Percentiles rank a stretch among this genome's conserved stretches.
These are phyloP conservation scores for Yamadazyma phyllophila DNA, from an alignment of 805 yeast genomes.

Conservation along the genomic window DNA sequence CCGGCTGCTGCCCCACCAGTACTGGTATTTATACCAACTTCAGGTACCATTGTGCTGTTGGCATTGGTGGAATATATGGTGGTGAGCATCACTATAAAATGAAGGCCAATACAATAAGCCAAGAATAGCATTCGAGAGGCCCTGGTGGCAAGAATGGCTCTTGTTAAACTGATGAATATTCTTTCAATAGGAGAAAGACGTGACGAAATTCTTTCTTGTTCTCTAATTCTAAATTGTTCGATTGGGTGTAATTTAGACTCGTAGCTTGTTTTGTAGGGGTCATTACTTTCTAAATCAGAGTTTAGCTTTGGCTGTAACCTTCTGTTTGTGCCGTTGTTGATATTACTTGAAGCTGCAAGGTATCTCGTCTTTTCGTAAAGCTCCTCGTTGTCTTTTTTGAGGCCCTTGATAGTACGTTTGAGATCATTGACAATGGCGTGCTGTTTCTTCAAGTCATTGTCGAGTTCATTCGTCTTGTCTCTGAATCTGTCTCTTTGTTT, in stretches of 20 bases:
- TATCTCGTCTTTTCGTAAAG: conserved; percentile 76
- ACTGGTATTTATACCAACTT: conserved; percentile 38
- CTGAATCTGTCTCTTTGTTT: conserved; percentile 95
- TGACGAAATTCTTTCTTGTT: conserved; percentile 70
- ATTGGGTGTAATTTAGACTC: conserved; percentile 81
- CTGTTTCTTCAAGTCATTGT: conserved; percentile 69
- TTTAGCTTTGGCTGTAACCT: conserved; percentile 30
- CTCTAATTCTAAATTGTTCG: conserved; percentile 75
- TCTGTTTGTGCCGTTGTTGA: conserved; percentile 20
- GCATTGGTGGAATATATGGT: conserved; percentile 53
- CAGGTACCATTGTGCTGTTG: conserved; percentile 46
- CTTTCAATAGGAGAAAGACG: conserved; percentile 76
- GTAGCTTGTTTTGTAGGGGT: conserved; percentile 57
- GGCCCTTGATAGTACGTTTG: conserved; percentile 57
- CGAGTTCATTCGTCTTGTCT: conserved; percentile 77
- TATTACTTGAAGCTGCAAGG: conserved; percentile 48
- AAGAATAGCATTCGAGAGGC: conserved; percentile 71
- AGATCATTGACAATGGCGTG: conserved; percentile 54
- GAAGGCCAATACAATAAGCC: conserved; percentile 71
- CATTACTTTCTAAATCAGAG: conserved; percentile 53
- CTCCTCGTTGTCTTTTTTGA: conserved; percentile 74
- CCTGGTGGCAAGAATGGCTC: conserved; percentile 72
- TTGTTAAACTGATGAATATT: conserved; percentile 67
- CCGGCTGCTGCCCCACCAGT: conserved; percentile 33
- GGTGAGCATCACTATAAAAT: conserved; percentile 66